Evolutionary conservation across 495 filamentous ascomycete genomes (phyloP), one percentile per base, ranked within the genome.

Genomic region (Talaromyces nanjingensis): DNA sequence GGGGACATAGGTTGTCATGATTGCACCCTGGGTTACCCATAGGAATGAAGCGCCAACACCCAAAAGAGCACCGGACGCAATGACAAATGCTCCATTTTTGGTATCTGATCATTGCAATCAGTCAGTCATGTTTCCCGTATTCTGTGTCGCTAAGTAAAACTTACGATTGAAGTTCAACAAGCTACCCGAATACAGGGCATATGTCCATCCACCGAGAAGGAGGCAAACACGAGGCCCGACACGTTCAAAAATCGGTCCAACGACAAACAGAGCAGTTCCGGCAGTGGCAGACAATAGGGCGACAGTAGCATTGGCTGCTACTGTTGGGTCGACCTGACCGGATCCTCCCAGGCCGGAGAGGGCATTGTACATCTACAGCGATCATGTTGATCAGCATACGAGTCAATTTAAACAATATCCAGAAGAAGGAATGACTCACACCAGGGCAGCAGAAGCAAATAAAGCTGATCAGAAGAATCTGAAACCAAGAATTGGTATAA

Each of bases 381-480:
- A 34, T 5, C 33, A 14, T 27, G 6, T 20, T 62, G 12, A 24
- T 45, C 29, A 42, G 64, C 29, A 37, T 59, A 11, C 6, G 14
- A n/a, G n/a, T 18, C 3, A 29, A 56, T 14, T 29, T 6, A 9
- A 18, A 45, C 9, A 60, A 33, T 47, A 29, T 52, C 47, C 60
- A 49, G 56, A 20, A 49, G 11, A 58, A 42, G 14, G 22, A 37
- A 60, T 16, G 18, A 68, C 71, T 67, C 59, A 76, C 74, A 29
- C 89, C 88, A 39, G 90, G 91, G 72, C 90, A 93, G 64, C 93
- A 78, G 79, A 96, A 94, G 72, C 90, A 94, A 57, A 93, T 90
- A 64, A 82, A 76, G 60, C 76, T 73, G 47, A 82, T 81, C 59
- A 82, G 63, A 4, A 73, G 52, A 59, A 82, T 74, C 68, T 83